Base-by-base conservation (phyloP, 139 green algal species). In the Eudorina sp. region DNA sequence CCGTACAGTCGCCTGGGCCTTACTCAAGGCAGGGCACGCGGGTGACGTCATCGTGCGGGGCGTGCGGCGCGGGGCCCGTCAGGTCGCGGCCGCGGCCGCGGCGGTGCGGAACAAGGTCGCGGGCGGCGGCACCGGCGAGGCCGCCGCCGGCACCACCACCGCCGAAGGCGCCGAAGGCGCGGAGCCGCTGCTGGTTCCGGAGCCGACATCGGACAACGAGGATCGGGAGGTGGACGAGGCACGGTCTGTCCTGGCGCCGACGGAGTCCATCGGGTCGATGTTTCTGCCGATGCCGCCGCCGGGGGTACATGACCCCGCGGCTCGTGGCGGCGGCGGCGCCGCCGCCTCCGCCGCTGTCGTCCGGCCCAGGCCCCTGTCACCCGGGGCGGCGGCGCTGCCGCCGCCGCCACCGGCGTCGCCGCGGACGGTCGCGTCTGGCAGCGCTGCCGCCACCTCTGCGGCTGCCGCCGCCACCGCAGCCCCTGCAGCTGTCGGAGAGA, bases 191-290 rank as follows among this genome's bases (percentile, higher is more conserved):
- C n/a, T 83, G 51, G 48, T 46, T 70, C 53, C 53, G 53, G 53
- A 84, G 53, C 77, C 53, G 16, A 46, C 43, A 9, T 86, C 80
- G 0, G 80, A 78, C 3, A 45, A 86, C 3, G 80, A 86, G 80
- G 80, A 86, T 0, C 60, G 80, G 0, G 80, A 86, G 31, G 80
- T 86, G 19, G 80, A 86, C 31, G 80, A 86, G 62, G 80, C 80
- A 43, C 34, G 80, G 11, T 78, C 62, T 2, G 80, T 86, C 29
- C 13, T 76, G 40, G 41, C 27, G 58, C 34, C 7, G 18, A 62
- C 72, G 6, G 72, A 80, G 72, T 53, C 36, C 1, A n/a, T 68
- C 0, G 36, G 19, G 16, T 58, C 14, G 3, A 27, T 75, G 58
- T 4, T 53, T 40, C 34, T 43, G 40, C 13, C 40, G 41, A 29